A percentile compares a stretch with the other conserved stretches of the same genome.
Conservation (phyloP, 2,329 filamentous ascomycete genomes). For the Leptographium radiaticola region DNA sequence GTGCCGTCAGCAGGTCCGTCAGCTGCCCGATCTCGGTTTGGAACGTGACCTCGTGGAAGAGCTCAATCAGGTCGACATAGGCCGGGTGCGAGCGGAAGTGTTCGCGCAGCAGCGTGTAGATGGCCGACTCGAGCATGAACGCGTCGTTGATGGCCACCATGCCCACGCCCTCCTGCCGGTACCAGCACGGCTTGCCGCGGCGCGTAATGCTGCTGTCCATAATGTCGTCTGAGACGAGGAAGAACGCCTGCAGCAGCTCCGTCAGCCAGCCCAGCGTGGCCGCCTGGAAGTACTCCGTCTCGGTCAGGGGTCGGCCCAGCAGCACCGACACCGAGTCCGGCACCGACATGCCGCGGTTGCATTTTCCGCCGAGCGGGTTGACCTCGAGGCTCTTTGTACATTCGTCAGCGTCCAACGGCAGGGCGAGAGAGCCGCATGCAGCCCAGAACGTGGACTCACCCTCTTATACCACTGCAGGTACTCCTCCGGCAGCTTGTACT, state of each 20-base stretch:
- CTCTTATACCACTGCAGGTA: constrained; percentile 78
- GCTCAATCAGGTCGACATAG: constrained; percentile 85
- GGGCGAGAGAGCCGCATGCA: not conserved
- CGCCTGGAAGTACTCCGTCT: constrained; percentile 78
- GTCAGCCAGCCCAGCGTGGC: constrained; percentile 93
- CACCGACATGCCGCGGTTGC: constrained; percentile 97
- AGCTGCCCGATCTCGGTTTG: constrained; percentile 94
- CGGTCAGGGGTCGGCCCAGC: constrained; percentile 53
- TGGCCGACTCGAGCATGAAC: constrained; percentile 84
- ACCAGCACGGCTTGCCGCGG: constrained; percentile 93
- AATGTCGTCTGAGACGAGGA: constrained; percentile 96
- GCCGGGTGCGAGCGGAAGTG: constrained; percentile 77
- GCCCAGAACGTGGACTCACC: constrained; percentile 30
- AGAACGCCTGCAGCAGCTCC: constrained; percentile 96
- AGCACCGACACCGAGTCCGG: constrained; percentile 80
- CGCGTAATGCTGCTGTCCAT: constrained; percentile 96
- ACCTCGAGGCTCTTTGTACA: constrained; percentile 56
- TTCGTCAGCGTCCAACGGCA: constrained; percentile 6
- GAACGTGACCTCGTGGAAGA: constrained; percentile 90
- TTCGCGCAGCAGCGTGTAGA: constrained; percentile 87
- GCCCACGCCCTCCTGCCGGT: constrained; percentile 75
- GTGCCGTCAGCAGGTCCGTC: constrained; percentile 88
- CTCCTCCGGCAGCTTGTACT: constrained; percentile 71
- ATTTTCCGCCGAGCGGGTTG: constrained; percentile 91
- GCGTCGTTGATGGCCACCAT: constrained; percentile 98